Conservation (phyloP, 331 rosid genomes). For the Quercus tomentella region DNA sequence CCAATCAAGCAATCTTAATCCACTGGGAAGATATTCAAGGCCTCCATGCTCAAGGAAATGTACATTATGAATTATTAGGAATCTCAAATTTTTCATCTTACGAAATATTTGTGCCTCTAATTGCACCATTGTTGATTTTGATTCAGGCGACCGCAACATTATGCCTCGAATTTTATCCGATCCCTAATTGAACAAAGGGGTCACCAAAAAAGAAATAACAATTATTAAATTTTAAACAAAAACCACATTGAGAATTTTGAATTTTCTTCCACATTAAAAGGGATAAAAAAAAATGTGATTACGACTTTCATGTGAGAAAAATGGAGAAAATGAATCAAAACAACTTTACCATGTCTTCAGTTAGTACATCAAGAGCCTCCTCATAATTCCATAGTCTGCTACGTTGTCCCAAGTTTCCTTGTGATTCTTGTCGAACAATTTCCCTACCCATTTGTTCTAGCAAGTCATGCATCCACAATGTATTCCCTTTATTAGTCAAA, state of each 20-base stretch:
- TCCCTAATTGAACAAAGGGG: conserved; percentile 2
- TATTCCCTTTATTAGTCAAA: not conserved
- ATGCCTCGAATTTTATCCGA: conserved; percentile 28
- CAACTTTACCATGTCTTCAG: conserved; percentile 13
- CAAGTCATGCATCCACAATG: no score
- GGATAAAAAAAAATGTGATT: not conserved
- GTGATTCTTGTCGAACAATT: no score
- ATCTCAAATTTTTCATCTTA: conserved; percentile 23
- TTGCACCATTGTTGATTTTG: conserved; percentile 10
- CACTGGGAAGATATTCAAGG: conserved; percentile 14
- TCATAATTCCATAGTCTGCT: conserved; percentile 28
- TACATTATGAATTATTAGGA: conserved; percentile 21
- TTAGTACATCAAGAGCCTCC: conserved; percentile 21
- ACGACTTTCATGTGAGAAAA: not conserved
- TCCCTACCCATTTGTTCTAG: no score
- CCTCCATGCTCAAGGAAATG: not conserved
- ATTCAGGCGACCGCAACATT: conserved; percentile 13
- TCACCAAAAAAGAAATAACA: not conserved
- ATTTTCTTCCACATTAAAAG: not conserved
- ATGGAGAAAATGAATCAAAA: not conserved
- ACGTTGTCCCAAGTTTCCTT: conserved; percentile 12
- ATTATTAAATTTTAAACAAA: not conserved
- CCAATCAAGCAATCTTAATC: conserved; percentile 29
- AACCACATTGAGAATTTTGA: not conserved
- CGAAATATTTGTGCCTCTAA: conserved; percentile 15